phyloP scores from a whole-genome alignment of 2,329 filamentous ascomycete genomes.

The Curvularia sp. region DNA sequence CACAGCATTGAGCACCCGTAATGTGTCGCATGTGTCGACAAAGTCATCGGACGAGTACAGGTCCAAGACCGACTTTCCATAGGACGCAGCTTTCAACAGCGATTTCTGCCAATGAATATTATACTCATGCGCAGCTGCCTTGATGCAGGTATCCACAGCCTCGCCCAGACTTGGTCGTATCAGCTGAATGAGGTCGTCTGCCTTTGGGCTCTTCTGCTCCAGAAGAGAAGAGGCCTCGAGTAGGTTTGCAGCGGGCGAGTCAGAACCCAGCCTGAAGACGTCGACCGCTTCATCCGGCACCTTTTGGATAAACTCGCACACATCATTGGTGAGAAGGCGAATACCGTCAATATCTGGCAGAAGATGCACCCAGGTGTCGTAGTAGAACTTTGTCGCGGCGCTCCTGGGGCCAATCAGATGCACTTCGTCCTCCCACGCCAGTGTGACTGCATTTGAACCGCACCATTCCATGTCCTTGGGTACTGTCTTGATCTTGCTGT shows the following conservation, averaged over 20 bases:
- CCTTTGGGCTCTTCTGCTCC: conserved; percentile 92
- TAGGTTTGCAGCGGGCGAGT: conserved; percentile 88
- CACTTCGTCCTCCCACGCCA: conserved; percentile 98
- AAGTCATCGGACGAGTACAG: conserved; percentile 99
- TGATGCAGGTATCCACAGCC: conserved; percentile 91
- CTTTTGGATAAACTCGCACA: conserved; percentile 97
- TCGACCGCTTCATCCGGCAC: conserved; percentile 86
- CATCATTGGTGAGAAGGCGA: conserved; percentile 85
- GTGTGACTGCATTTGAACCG: conserved; percentile 88
- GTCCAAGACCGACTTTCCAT: conserved; percentile 95
- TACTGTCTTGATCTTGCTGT: conserved; percentile 82
- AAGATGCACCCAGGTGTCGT: conserved; percentile 89
- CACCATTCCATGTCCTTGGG: conserved; percentile 95
- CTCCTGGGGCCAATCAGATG: conserved; percentile 89
- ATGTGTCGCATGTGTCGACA: conserved; percentile 94
- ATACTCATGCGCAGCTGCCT: conserved; percentile 91
- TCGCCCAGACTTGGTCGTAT: conserved; percentile 88
- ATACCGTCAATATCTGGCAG: conserved; percentile 90
- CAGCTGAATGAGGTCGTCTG: conserved; percentile 95
- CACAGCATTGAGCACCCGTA: conserved; percentile 90
- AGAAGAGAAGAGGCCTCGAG: conserved; percentile 91
- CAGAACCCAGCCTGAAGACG: conserved; percentile 87
- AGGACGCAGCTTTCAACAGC: conserved; percentile 93
- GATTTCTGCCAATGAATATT: conserved; percentile 92
- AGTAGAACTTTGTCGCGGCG: conserved; percentile 79